phyloP scores from a whole-genome alignment of 805 yeast species.

The Metschnikowia chrysomelidarum region DNA sequence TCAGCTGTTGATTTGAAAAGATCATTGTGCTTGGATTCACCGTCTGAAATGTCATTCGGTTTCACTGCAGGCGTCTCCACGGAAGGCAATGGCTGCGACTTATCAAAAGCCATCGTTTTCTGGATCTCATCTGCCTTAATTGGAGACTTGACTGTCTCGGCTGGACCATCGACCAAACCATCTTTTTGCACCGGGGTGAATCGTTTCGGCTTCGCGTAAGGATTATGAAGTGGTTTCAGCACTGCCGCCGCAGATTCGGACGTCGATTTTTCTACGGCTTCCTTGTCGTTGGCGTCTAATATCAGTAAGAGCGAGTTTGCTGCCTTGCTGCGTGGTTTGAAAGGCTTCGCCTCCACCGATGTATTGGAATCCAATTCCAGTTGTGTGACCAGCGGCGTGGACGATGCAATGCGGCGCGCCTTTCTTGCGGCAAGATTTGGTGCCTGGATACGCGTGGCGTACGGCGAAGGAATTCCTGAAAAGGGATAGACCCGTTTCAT shows the following conservation, averaged over 20 bases:
- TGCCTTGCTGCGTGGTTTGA: constrained; percentile 41
- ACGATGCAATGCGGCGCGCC: constrained; percentile 13
- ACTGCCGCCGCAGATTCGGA: background rate
- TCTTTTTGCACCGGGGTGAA: constrained; percentile 11
- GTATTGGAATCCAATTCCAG: constrained; percentile 5
- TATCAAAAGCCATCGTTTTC: constrained; percentile 35
- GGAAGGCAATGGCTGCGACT: constrained; percentile 26
- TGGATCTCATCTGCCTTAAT: constrained; percentile 33
- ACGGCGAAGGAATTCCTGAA: constrained; percentile 46
- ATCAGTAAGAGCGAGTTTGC: constrained; percentile 50
- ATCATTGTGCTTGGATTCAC: background rate
- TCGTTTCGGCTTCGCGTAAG: constrained; percentile 15
- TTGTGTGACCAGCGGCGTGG: constrained; percentile 5
- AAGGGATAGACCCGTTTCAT: constrained; percentile 43
- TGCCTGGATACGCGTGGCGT: constrained; percentile 38
- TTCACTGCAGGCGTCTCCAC: constrained; percentile 1
- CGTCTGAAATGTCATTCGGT: background rate
- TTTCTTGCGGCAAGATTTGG: constrained; percentile 24
- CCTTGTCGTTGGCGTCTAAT: constrained; percentile 28
- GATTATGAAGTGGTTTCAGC: constrained; percentile 18
- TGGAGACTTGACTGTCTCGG: constrained; percentile 4
- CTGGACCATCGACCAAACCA: constrained; percentile 1
- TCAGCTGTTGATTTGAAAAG: too few species aligned
- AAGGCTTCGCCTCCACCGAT: constrained; percentile 5
- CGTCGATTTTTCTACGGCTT: constrained; percentile 3